Conservation (phyloP, 345 rosid genomes). For the Aurinia saxatilis region DNA sequence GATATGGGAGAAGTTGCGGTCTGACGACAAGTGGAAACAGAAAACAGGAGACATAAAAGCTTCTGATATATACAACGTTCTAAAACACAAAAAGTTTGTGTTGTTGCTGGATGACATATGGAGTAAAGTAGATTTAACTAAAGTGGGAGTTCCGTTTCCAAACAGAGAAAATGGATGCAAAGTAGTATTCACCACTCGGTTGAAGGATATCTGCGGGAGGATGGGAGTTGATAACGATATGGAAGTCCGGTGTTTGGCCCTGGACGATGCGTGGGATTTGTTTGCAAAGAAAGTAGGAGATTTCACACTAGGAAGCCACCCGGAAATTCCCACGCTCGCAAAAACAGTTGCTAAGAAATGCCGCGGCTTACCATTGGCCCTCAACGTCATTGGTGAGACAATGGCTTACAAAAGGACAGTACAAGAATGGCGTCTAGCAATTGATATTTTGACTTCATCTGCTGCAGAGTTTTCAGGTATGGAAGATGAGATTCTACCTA, state of each 20-base stretch:
- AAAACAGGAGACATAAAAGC: neutral
- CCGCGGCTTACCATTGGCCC: conserved; percentile 25
- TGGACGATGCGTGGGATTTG: neutral
- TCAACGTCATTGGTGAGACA: neutral
- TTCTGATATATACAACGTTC: neutral
- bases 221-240: conserved; percentile 9
- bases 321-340: neutral
- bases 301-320: neutral
- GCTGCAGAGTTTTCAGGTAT: conserved; percentile 5
- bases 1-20: too few species aligned
- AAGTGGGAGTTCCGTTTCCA: conserved; percentile 10
- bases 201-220: neutral
- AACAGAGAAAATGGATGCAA: conserved; percentile 6
- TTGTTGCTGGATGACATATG: conserved; percentile 24
- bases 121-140: neutral
- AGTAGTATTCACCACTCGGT: conserved; percentile 18
- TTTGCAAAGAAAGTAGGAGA: conserved; percentile 7
- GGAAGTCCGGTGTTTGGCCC: neutral
- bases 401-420: neutral
- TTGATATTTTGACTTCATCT: neutral
- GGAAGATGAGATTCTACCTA: conserved; percentile 6
- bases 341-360: conserved; percentile 2
- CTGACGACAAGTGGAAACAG: neutral
- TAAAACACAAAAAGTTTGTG: neutral
- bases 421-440: conserved; percentile 7